A percentile compares a stretch with the other conserved stretches of the same genome.
These are phyloP conservation scores for Herpetomonas tarakana DNA, from an alignment of 208 protist genomes.

Conservation along the genomic window DNA sequence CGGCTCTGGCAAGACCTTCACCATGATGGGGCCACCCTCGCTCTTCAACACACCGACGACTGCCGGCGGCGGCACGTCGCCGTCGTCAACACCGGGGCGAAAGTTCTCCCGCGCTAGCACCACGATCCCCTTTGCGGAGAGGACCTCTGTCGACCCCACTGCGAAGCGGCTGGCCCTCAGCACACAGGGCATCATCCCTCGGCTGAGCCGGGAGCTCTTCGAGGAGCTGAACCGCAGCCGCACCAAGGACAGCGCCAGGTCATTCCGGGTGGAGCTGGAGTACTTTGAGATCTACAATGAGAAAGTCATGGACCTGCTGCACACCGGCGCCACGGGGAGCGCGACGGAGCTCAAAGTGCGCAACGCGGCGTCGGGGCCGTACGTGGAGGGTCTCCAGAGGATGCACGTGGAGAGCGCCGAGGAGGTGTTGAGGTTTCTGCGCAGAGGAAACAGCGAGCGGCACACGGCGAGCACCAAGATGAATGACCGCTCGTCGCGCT, in stretches of 20 bases:
- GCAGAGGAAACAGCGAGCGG: slow-evolving; percentile 62
- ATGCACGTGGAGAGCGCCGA: slow-evolving; percentile 52
- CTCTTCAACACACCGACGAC: neutral
- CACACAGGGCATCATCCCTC: slow-evolving; percentile 75
- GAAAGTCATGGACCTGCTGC: slow-evolving; percentile 81
- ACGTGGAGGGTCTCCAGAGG: slow-evolving; percentile 68
- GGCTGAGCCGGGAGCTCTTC: slow-evolving; percentile 67
- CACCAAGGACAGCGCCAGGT: slow-evolving; percentile 57
- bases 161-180: neutral
- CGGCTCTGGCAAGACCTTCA: slow-evolving; percentile 92
- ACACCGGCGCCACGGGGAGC: slow-evolving; percentile 5
- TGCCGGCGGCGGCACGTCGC: too few species aligned
- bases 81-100: too few species aligned
- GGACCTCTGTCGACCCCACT: neutral
- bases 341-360: slow-evolving; percentile 67
- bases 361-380: slow-evolving; percentile 55
- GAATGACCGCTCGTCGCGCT: slow-evolving; percentile 89
- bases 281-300: slow-evolving; percentile 94
- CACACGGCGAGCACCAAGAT: slow-evolving; percentile 86
- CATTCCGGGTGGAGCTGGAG: slow-evolving; percentile 74
- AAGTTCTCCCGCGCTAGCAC: neutral
- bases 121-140: neutral
- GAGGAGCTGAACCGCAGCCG: slow-evolving; percentile 41
- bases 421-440: slow-evolving; percentile 59
- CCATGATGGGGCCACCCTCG: slow-evolving; percentile 77